These are phyloP conservation scores for Rhododendron ferrugineum DNA, from an alignment of 148 eudicot species.

Conservation along the genomic window DNA sequence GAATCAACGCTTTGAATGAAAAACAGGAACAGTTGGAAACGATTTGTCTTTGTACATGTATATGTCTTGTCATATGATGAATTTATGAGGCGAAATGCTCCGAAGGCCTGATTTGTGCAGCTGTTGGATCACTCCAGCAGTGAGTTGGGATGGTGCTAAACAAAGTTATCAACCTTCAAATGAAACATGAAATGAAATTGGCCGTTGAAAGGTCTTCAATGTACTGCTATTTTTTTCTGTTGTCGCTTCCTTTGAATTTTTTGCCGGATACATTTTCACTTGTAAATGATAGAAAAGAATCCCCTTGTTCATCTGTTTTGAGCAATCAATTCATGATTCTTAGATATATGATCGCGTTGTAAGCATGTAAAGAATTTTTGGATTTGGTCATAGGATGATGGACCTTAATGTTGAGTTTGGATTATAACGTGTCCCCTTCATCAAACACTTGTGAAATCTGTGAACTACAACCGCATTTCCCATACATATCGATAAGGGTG, in stretches of 20 bases:
- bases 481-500: too few relatives aligned
- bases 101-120: background rate
- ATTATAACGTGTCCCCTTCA: too few relatives aligned
- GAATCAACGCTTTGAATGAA: too few relatives aligned
- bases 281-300: background rate
- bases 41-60: too few relatives aligned
- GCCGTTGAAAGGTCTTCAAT: background rate
- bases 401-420: background rate
- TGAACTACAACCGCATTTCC: too few relatives aligned
- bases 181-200: conserved; percentile 1
- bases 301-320: background rate
- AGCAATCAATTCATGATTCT: background rate
- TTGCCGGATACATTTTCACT: background rate
- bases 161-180: background rate
- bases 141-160: background rate
- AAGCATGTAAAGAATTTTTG: background rate
- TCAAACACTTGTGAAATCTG: too few relatives aligned
- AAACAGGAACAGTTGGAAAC: too few relatives aligned
- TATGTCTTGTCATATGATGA: background rate
- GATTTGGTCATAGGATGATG: background rate
- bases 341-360: background rate
- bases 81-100: background rate
- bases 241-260: background rate
- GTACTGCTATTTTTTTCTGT: background rate
- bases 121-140: background rate